Percentiles rank a stretch among this genome's conserved stretches.
Conservation (phyloP, 2,329 filamentous ascomycete genomes). For the Teratosphaeria destructans region DNA sequence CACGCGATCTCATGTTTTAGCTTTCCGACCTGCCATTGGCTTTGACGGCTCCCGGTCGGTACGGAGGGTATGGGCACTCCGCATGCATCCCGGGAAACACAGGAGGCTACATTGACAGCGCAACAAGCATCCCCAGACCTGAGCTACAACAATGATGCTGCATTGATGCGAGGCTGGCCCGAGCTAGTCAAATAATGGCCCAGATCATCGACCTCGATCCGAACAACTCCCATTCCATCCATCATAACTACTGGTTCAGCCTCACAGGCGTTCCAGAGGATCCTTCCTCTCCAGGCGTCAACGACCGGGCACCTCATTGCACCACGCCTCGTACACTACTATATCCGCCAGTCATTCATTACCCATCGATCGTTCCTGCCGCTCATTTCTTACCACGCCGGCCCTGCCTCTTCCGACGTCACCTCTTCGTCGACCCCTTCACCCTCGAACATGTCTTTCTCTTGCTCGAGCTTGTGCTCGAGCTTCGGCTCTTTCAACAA, state of each 20-base stretch:
- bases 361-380: background rate
- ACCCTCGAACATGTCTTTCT: background rate
- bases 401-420: background rate
- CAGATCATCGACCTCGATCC: background rate
- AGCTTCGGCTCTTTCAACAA: background rate
- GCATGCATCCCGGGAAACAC: background rate
- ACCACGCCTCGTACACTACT: background rate
- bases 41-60: background rate
- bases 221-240: background rate
- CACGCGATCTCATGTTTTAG: background rate
- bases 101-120: background rate
- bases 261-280: background rate
- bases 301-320: background rate
- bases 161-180: background rate
- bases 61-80: background rate
- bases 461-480: slow-evolving; percentile 1
- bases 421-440: background rate
- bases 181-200: background rate
- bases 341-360: background rate
- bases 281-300: background rate
- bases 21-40: background rate
- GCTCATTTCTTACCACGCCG: background rate
- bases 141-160: background rate
- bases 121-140: background rate
- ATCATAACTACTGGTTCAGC: background rate